Evolutionary conservation across 164 flowering plant genomes (phyloP), one percentile per base, ranked within the genome.

Genomic region (Tetracentron sinense): DNA sequence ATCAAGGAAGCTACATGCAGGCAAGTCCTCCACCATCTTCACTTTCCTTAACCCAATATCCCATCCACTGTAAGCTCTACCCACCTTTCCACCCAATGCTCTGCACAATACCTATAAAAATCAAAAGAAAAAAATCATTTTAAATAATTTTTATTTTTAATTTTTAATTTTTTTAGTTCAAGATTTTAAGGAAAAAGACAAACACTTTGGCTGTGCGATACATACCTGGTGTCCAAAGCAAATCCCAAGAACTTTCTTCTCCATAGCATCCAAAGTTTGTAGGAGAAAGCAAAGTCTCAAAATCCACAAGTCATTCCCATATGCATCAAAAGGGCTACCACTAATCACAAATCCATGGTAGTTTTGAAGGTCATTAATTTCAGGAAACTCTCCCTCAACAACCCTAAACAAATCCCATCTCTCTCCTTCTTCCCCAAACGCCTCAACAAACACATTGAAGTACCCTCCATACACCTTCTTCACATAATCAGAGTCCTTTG

Each of bases 361-460:
- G 7, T 74, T 58, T 0, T 73, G 64, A 46, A 90, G 82, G 47
- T 86, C 81, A 30, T 73, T 71, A 61, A 67, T 59, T 30, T 74
- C 75, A 0, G 97, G 97, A 42, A 90, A 90, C 64, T 88, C 87
- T 8, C 88, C 97, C 2, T 84, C 87, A 11, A 83, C 79, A n/a
- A n/a, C n/a, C n/a, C n/a, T n/a, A n/a, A n/a, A n/a, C n/a, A n/a
- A n/a, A n/a, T n/a, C n/a, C n/a, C 97, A 90, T 23, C 14, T 73
- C 66, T 88, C 90, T 19, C 83, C 90, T 77, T 81, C 84, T 30
- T 80, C n/a, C n/a, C n/a, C n/a, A n/a, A n/a, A n/a, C n/a, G n/a
- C n/a, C n/a, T n/a, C n/a, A n/a, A n/a, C n/a, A 49, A 86, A 91
- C n/a, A 91, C 93, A 64, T 84, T 78, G 74, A 86, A 86, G 74